A percentile compares a stretch with the other conserved stretches of the same genome.
These are phyloP conservation scores for Annulohypoxylon truncatum DNA, from an alignment of 2,329 filamentous ascomycete genomes.

Conservation along the genomic window DNA sequence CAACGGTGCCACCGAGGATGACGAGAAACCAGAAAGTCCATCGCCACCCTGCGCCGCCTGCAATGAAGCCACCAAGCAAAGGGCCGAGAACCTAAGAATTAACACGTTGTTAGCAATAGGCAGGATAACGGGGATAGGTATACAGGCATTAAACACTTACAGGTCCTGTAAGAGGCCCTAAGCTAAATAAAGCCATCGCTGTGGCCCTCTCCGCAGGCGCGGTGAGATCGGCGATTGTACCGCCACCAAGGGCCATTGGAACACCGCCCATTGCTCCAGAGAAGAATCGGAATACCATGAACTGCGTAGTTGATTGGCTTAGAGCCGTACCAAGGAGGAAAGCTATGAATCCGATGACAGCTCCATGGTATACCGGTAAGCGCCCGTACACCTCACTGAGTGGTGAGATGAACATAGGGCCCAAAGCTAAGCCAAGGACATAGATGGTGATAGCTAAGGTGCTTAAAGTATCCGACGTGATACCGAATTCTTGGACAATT, in stretches of 20 bases:
- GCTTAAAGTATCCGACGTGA: neutral
- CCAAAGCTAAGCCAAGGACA: constrained; percentile 45
- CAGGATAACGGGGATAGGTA: too few species aligned
- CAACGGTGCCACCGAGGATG: constrained; percentile 48
- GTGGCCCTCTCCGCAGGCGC: constrained; percentile 58
- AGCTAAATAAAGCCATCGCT: constrained; percentile 57
- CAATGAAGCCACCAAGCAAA: constrained; percentile 51
- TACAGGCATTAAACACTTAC: constrained; percentile 28
- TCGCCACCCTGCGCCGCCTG: constrained; percentile 50
- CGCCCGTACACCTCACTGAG: constrained; percentile 71
- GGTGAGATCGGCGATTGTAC: constrained; percentile 74
- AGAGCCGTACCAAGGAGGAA: constrained; percentile 62
- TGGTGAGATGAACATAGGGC: constrained; percentile 69
- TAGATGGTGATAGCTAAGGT: constrained; percentile 1
- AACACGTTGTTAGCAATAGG: neutral
- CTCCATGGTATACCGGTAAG: constrained; percentile 61
- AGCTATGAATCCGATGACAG: constrained; percentile 59
- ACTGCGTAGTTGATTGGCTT: constrained; percentile 59
- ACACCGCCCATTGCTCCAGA: constrained; percentile 71
- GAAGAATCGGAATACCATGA: constrained; percentile 70
- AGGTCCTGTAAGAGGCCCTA: constrained; percentile 52
- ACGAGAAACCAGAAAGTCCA: constrained; percentile 55
- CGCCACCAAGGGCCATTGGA: constrained; percentile 73
- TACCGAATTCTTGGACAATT: neutral
- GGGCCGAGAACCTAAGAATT: constrained; percentile 45